Conservation (phyloP, 495 filamentous ascomycete species). For the Friedmanniomyces endolithicus region DNA sequence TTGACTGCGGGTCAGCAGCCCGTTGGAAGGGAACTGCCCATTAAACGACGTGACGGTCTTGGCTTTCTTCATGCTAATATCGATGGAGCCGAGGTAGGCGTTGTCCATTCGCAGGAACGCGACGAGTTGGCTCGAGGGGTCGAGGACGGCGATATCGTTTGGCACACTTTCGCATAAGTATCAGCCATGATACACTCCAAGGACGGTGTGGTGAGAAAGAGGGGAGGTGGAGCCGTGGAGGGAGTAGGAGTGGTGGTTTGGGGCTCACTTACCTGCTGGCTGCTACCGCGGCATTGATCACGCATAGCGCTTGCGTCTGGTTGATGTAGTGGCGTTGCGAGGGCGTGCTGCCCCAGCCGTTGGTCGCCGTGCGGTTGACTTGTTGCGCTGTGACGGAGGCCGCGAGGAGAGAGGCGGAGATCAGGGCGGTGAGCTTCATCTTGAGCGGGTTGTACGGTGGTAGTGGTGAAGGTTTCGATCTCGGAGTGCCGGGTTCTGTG, state of each 20-base stretch:
- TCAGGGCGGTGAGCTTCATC: not conserved
- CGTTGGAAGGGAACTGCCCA: conserved; percentile 9
- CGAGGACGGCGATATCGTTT: conserved; percentile 16
- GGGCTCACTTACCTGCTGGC: not conserved
- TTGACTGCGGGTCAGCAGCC: conserved; percentile 2
- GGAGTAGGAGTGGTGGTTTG: not conserved
- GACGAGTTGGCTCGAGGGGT: conserved; percentile 16
- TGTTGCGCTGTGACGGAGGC: not conserved
- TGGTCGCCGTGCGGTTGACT: conserved; percentile 12
- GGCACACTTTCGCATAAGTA: not conserved
- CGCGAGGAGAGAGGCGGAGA: not conserved
- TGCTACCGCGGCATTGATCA: conserved; percentile 8
- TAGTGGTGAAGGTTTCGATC: too few relatives aligned
- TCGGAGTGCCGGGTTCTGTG: too few relatives aligned
- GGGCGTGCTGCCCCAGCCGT: conserved; percentile 13
- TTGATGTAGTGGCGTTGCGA: conserved; percentile 12
- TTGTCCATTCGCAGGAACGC: conserved; percentile 20
- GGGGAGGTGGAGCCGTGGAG: not conserved
- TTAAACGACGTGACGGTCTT: conserved; percentile 18
- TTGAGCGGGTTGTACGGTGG: not conserved
- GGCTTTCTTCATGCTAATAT: conserved; percentile 21
- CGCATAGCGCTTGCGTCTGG: conserved; percentile 1
- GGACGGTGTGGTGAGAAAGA: too few relatives aligned
- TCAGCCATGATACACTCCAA: too few relatives aligned
- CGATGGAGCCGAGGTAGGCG: conserved; percentile 15